Evolutionary conservation across 2,329 filamentous ascomycete genomes (phyloP).

Genomic region (Colletotrichum falcatum): DNA sequence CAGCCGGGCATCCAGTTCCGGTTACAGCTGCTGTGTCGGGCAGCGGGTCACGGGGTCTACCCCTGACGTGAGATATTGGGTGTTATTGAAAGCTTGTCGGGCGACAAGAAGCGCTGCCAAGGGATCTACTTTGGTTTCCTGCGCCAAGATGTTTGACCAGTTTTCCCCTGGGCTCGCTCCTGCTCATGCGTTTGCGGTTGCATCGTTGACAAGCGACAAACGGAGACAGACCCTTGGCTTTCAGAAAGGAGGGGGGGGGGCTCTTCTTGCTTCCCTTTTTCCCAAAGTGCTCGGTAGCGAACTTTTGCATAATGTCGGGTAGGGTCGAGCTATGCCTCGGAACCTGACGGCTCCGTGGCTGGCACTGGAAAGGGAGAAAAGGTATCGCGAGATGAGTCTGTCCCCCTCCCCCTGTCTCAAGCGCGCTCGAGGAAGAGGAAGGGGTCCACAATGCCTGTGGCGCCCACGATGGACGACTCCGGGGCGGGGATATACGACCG

Average conservation of each 20-base stretch:
- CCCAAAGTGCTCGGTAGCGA: not conserved
- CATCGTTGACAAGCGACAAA: not conserved
- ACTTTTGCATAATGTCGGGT: not conserved
- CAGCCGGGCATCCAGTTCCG: slow-evolving; percentile 21
- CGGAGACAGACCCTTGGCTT: not conserved
- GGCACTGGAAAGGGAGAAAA: not conserved
- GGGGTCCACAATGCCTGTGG: slow-evolving; percentile 1
- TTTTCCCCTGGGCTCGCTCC: not conserved
- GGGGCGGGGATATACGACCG: slow-evolving; percentile 54
- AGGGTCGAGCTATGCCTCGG: not conserved
- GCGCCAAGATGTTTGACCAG: slow-evolving; percentile 22
- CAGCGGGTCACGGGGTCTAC: slow-evolving; percentile 6
- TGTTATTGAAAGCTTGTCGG: not conserved
- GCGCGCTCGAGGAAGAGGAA: not conserved
- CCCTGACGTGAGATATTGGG: slow-evolving; percentile 7
- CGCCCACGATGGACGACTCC: not conserved
- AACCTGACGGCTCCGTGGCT: not conserved
- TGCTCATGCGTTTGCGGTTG: slow-evolving; percentile 7
- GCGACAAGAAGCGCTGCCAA: not conserved
- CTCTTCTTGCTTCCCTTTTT: not conserved
- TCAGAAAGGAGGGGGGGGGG: not conserved
- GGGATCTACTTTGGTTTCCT: slow-evolving; percentile 1
- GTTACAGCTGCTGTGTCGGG: slow-evolving; percentile 25
- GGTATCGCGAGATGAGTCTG: not conserved
- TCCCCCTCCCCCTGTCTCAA: not conserved